phyloP scores from a whole-genome alignment of 352 stramenopile genomes.

The Phytophthora cactorum region DNA sequence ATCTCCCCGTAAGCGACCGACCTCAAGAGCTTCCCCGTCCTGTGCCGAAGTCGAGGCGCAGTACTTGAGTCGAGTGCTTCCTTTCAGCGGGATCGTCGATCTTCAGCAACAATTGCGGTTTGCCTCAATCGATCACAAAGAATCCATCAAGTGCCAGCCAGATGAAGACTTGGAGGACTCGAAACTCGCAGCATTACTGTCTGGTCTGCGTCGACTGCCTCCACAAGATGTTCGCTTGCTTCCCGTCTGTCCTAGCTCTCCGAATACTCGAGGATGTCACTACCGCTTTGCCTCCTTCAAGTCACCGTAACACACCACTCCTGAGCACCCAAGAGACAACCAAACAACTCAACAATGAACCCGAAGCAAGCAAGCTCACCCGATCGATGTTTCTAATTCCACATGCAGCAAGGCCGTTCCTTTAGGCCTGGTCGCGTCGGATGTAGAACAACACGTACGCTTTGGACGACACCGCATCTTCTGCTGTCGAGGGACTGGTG shows the following conservation, averaged over 20 bases:
- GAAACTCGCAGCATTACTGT: slow-evolving; percentile 47
- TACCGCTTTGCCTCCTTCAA: slow-evolving; percentile 38
- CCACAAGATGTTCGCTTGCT: slow-evolving; percentile 53
- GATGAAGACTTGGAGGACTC: slow-evolving; percentile 15
- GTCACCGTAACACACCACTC: neutral
- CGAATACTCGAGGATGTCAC: slow-evolving; percentile 8
- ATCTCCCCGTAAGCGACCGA: slow-evolving; percentile 12
- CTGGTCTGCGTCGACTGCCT: slow-evolving; percentile 48
- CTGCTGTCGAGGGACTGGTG: slow-evolving; percentile 57
- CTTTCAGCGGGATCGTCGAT: slow-evolving; percentile 46
- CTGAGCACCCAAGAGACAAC: neutral
- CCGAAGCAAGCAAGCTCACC: slow-evolving; percentile 16
- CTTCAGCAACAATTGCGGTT: slow-evolving; percentile 60
- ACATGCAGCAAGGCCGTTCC: neutral
- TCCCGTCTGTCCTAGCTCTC: slow-evolving; percentile 22
- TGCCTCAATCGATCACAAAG: slow-evolving; percentile 41
- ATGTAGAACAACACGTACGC: slow-evolving; percentile 86
- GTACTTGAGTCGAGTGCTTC: slow-evolving; percentile 53
- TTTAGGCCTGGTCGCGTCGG: slow-evolving; percentile 47
- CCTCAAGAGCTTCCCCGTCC: slow-evolving; percentile 21
- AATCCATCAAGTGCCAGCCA: neutral
- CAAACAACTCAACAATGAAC: neutral
- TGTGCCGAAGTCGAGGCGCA: slow-evolving; percentile 53
- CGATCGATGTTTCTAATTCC: slow-evolving; percentile 36
- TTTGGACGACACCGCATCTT: slow-evolving; percentile 65